Evolutionary conservation across 1,284 basidiomycete genomes (phyloP).

Genomic region (Heterobasidion irregulare): DNA sequence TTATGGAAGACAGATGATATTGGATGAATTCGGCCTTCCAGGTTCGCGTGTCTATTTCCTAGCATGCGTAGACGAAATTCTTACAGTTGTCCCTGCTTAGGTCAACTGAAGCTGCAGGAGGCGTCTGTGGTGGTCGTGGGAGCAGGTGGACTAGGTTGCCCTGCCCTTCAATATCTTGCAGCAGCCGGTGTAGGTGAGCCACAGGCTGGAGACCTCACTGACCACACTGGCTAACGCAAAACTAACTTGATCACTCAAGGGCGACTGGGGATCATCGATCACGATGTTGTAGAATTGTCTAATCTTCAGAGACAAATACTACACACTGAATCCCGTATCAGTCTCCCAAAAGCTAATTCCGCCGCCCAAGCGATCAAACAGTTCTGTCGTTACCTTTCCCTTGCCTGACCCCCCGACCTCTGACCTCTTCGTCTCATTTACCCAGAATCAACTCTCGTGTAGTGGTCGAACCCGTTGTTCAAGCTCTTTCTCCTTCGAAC

Average conservation of each 20-base stretch:
- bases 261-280: slow-evolving; percentile 82
- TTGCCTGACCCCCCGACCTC: slow-evolving; percentile 1
- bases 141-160: slow-evolving; percentile 95
- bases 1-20: slow-evolving; percentile 97
- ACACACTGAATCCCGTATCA: slow-evolving; percentile 78
- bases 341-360: slow-evolving; percentile 78
- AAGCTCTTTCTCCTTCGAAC: slow-evolving; percentile 52
- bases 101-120: slow-evolving; percentile 73
- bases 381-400: slow-evolving; percentile 25
- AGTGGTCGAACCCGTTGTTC: slow-evolving; percentile 40
- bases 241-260: slow-evolving; percentile 34
- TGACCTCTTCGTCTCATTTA: background rate
- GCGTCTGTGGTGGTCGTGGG: slow-evolving; percentile 86
- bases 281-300: slow-evolving; percentile 85
- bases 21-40: slow-evolving; percentile 81
- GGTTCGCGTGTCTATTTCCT: slow-evolving; percentile 32
- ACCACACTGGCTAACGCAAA: background rate
- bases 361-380: slow-evolving; percentile 60
- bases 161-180: slow-evolving; percentile 88
- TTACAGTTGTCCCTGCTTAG: slow-evolving; percentile 30
- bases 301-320: slow-evolving; percentile 94
- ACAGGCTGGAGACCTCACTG: background rate
- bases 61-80: background rate
- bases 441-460: slow-evolving; percentile 67
- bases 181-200: slow-evolving; percentile 83